Conservation (phyloP, 495 filamentous ascomycete genomes). For the Cercophora samala region DNA sequence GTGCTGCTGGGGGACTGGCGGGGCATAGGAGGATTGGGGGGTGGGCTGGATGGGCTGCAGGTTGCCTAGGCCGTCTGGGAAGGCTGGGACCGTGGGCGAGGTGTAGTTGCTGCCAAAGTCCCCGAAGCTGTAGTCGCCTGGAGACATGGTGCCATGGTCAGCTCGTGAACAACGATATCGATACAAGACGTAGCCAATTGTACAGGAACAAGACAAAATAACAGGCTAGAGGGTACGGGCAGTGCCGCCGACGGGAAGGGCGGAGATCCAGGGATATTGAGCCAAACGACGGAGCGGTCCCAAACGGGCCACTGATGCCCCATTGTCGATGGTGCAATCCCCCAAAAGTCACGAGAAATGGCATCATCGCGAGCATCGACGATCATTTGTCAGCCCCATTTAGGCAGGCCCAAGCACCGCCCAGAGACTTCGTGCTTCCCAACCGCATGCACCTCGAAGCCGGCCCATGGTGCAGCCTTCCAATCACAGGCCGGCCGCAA, state of each 20-base stretch:
- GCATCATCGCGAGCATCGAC: constrained; percentile 36
- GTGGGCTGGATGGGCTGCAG: constrained; percentile 49
- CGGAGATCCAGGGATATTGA: constrained; percentile 31
- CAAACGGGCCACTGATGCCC: constrained; percentile 26
- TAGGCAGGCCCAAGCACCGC: constrained; percentile 22
- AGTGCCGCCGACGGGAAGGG: constrained; percentile 30
- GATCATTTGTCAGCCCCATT: constrained; percentile 39
- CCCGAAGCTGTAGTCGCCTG: constrained; percentile 50
- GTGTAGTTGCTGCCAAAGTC: constrained; percentile 46
- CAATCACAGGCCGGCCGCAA: constrained; percentile 28
- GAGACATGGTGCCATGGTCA: constrained; percentile 48
- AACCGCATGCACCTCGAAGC: constrained; percentile 23
- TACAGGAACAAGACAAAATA: constrained; percentile 7
- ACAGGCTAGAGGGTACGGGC: constrained; percentile 20
- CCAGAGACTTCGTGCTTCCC: constrained; percentile 15
- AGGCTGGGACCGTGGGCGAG: constrained; percentile 45
- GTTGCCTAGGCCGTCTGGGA: constrained; percentile 41
- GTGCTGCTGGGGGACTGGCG: constrained; percentile 39
- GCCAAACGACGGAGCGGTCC: constrained; percentile 9
- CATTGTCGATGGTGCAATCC: constrained; percentile 39
- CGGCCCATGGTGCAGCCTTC: constrained; percentile 8
- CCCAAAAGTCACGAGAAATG: constrained; percentile 40
- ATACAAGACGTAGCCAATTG: constrained; percentile 25
- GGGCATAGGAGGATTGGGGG: constrained; percentile 38
- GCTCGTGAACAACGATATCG: constrained; percentile 24